These are phyloP conservation scores for Saccharum hybrid DNA, from an alignment of 202 grass and related monocot species.

Conservation along the genomic window DNA sequence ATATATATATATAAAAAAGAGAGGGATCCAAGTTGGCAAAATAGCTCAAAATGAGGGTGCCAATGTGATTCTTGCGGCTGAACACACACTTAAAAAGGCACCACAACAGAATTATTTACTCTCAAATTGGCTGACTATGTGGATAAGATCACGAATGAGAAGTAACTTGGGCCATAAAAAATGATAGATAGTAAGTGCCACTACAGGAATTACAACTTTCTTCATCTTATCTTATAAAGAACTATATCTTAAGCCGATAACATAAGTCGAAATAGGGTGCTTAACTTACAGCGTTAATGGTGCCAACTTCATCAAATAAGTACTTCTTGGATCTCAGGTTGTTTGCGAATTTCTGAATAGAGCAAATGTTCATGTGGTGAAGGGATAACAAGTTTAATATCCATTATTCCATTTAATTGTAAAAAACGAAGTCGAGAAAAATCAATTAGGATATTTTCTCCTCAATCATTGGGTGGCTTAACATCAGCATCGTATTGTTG, in stretches of 20 bases:
- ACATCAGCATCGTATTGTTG: conserved; percentile 88
- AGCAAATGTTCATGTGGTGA: conserved; percentile 71
- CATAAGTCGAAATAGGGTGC: conserved; percentile 28
- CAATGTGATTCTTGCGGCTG: too few relatives aligned
- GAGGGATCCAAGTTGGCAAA: too few relatives aligned
- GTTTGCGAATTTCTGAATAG: conserved; percentile 79
- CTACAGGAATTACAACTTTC: conserved; percentile 12
- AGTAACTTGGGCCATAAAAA: conserved; percentile 16
- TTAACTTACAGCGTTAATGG: conserved; percentile 50
- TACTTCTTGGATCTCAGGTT: conserved; percentile 59
- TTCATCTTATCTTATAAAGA: conserved; percentile 16
- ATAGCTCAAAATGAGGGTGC: too few relatives aligned
- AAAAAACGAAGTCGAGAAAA: conserved; percentile 33
- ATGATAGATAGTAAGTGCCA: conserved; percentile 22
- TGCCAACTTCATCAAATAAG: conserved; percentile 56
- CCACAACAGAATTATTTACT: too few relatives aligned
- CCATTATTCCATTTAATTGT: conserved; percentile 4
- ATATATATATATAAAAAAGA: too few relatives aligned
- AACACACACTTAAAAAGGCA: too few relatives aligned
- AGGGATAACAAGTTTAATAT: conserved; percentile 60
- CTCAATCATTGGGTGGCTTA: conserved; percentile 89
- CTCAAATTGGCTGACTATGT: neutral
- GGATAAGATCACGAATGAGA: neutral
- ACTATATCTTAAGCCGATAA: conserved; percentile 24
- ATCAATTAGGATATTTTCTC: conserved; percentile 90